Evolutionary conservation across 139 green algal genomes (phyloP).

Genomic region (Closterium sp.): DNA sequence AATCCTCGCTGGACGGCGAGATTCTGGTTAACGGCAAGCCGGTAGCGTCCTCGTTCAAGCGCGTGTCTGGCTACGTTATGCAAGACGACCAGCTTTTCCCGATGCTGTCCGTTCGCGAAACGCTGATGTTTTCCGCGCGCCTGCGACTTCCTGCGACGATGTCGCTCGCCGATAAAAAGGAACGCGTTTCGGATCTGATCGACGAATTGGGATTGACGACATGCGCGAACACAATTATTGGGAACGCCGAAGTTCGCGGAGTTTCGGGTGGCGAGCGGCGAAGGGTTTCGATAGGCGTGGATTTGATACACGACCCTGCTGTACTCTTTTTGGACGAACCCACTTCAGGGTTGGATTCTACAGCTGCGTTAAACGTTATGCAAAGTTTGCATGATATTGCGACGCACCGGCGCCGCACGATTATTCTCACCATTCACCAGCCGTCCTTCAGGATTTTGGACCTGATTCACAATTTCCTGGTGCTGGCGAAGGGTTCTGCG

Average conservation of each 20-base stretch:
- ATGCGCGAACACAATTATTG: constrained; percentile 45
- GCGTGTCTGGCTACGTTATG: constrained; percentile 45
- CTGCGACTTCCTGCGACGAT: constrained; percentile 47
- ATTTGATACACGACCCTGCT: constrained; percentile 90
- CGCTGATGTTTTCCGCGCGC: constrained; percentile 44
- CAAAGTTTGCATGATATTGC: constrained; percentile 48
- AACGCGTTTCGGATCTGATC: constrained; percentile 33
- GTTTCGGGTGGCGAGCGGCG: constrained; percentile 87
- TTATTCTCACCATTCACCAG: constrained; percentile 78
- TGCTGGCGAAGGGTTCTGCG: constrained; percentile 22
- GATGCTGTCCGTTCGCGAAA: constrained; percentile 58
- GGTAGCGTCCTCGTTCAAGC: constrained; percentile 35
- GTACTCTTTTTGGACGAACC: constrained; percentile 77
- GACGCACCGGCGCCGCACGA: constrained; percentile 19
- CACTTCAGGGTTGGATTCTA: constrained; percentile 86
- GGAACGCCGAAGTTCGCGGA: constrained; percentile 45
- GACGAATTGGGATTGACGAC: constrained; percentile 19
- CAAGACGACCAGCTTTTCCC: constrained; percentile 62
- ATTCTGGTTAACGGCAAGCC: constrained; percentile 50
- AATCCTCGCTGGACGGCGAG: constrained; percentile 8
- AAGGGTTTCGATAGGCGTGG: constrained; percentile 82
- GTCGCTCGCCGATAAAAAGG: constrained; percentile 31
- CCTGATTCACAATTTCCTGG: constrained; percentile 62
- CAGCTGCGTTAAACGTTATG: constrained; percentile 65
- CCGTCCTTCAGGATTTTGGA: constrained; percentile 71